Evolutionary conservation across 164 flowering plant species (phyloP), one percentile per base, ranked within the genome.

Genomic region (Nymphaea colorata): DNA sequence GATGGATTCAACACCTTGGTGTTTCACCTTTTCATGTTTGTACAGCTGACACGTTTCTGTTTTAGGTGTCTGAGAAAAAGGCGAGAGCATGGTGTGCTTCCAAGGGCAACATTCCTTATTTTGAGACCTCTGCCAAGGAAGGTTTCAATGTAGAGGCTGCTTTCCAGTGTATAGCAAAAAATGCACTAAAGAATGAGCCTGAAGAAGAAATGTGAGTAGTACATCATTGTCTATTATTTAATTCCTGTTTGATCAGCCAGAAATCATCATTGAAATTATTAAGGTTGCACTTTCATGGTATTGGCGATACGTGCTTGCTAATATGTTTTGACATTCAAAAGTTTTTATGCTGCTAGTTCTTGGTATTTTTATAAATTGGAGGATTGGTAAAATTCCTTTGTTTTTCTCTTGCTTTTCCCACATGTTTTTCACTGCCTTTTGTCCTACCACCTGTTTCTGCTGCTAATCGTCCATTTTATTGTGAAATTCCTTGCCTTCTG

Each of bases 1-100:
- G 5, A 45, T 45, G 53, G 53, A 5, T 10, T 45, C 7, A 45
- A 45, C 7, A 45, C 10, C 1, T 45, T 45, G 10, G 10, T 45
- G 10, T 45, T 45, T 45, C 53, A 45, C 2, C 36, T 25, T 25
- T 5, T 5, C 53, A 45, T 45, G 53, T 45, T 45, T 45, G 10
- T 45, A 45, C 10, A 45, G 10, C 10, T 47, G 55, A 6, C 12
- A 12, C 12, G 55, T 12, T 6, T 47, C 11, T 47, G 55, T 47
- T 4, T 47, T 12, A 47, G 55, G 55, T 47, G 3, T 47, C 98
- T 36, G 98, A 91, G 79, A 91, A 91, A 69, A 91, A 91, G 76
- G 98, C 96, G 41, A 81, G 87, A 59, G 96, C 93, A 66, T 91
- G 98, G 98, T 91, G 98, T 81, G 94, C 92, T 66, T 87, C 94